Percentiles rank a stretch among this genome's conserved stretches.
These are phyloP conservation scores for Agaricus sinodeliciosus DNA, from an alignment of 768 basidiomycete genomes.

Conservation along the genomic window DNA sequence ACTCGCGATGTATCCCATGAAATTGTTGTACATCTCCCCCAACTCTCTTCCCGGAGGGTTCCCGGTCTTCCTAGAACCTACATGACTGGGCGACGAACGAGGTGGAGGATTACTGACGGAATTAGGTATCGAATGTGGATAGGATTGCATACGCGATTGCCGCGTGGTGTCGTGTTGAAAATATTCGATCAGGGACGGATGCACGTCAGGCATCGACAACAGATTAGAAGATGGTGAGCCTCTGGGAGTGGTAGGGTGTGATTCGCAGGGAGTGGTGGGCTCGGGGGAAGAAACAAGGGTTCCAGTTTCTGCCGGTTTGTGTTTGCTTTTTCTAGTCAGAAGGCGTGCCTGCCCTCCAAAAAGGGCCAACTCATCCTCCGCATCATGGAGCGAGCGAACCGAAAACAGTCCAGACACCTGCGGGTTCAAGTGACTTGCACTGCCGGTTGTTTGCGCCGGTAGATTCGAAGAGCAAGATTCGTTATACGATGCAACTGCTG, in stretches of 20 bases:
- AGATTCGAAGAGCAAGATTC: constrained; percentile 16
- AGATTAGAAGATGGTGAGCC: neutral
- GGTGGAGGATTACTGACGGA: neutral
- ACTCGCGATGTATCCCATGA: constrained; percentile 18
- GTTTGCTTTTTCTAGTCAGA: constrained; percentile 25
- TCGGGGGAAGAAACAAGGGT: constrained; percentile 5
- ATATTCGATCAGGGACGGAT: constrained; percentile 27
- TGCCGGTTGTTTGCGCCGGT: constrained; percentile 4
- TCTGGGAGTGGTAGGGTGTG: neutral
- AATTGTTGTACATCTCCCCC: constrained; percentile 19
- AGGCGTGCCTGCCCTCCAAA: constrained; percentile 48
- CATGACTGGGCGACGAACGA: neutral
- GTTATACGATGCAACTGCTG: constrained; percentile 31
- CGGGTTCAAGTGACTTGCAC: constrained; percentile 1
- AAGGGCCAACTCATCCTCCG: constrained; percentile 44
- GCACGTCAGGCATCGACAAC: constrained; percentile 20
- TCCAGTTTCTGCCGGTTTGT: constrained; percentile 10
- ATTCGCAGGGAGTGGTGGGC: neutral
- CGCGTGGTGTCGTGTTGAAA: constrained; percentile 22
- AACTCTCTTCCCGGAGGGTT: constrained; percentile 10
- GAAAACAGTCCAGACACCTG: constrained; percentile 9
- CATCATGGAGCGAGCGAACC: constrained; percentile 21
- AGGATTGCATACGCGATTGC: constrained; percentile 3
- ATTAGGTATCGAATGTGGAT: neutral
- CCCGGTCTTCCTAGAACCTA: neutral